Evolutionary conservation across 2,329 filamentous ascomycete species (phyloP).

Genomic region (Ophiostoma triangulosporum): DNA sequence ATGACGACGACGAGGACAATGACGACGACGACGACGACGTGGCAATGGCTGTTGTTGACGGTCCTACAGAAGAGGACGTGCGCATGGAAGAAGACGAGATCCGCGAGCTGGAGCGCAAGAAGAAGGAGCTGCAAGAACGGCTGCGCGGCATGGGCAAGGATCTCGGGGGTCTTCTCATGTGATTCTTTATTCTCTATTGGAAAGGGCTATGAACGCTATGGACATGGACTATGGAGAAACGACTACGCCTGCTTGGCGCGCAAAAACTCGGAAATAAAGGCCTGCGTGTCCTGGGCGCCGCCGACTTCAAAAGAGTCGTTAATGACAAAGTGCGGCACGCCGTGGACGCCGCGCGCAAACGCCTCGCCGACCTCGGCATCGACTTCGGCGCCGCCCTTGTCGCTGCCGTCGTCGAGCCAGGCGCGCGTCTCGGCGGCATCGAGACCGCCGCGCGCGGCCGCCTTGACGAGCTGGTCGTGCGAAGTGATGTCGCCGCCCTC

Average conservation of each 20-base stretch:
- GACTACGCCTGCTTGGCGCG: slow-evolving; percentile 24
- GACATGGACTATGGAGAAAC: neutral
- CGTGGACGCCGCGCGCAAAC: slow-evolving; percentile 38
- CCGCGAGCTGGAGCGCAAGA: slow-evolving; percentile 40
- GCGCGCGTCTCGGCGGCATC: slow-evolving; percentile 35
- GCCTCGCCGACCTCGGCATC: slow-evolving; percentile 41
- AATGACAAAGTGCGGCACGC: slow-evolving; percentile 65
- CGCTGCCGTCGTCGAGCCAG: slow-evolving; percentile 39
- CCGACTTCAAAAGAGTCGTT: slow-evolving; percentile 53
- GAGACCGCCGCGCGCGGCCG: slow-evolving; percentile 41
- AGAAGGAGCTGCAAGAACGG: slow-evolving; percentile 40
- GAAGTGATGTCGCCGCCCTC: slow-evolving; percentile 50
- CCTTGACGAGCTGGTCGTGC: slow-evolving; percentile 34
- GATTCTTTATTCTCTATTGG: slow-evolving; percentile 14
- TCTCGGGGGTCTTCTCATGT: slow-evolving; percentile 41
- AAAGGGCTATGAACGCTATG: neutral
- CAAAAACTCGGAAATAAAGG: slow-evolving; percentile 54
- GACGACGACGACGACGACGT: slow-evolving; percentile 34
- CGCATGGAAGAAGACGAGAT: slow-evolving; percentile 55
- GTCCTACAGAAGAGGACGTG: slow-evolving; percentile 54
- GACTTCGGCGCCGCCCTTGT: slow-evolving; percentile 42
- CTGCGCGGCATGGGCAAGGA: slow-evolving; percentile 42
- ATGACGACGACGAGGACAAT: slow-evolving; percentile 37
- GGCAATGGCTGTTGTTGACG: slow-evolving; percentile 20
- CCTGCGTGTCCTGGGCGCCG: slow-evolving; percentile 57